phyloP scores from a whole-genome alignment of 352 stramenopile genomes.

The Discostella stelligera region DNA sequence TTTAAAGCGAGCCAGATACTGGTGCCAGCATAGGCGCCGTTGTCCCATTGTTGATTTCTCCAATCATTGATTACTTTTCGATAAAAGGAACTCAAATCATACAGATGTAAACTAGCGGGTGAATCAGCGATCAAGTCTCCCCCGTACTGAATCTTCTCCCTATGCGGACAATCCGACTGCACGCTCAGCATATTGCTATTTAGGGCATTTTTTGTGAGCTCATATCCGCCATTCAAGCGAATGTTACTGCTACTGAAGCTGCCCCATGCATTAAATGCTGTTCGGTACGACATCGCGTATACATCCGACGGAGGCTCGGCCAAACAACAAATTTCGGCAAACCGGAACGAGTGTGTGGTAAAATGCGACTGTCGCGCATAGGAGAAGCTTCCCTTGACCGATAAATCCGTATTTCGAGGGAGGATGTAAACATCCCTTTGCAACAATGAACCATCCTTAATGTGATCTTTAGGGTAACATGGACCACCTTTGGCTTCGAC shows the following conservation, averaged over 20 bases:
- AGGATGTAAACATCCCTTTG: conserved; percentile 59
- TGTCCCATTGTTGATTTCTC: conserved; percentile 52
- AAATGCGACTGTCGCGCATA: conserved; percentile 55
- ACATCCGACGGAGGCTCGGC: conserved; percentile 37
- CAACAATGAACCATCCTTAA: conserved; percentile 38
- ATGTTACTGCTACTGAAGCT: conserved; percentile 46
- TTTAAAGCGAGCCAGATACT: conserved; percentile 49
- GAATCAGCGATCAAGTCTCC: conserved; percentile 56
- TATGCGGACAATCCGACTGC: conserved; percentile 64
- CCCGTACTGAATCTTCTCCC: conserved; percentile 64
- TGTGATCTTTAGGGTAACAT: conserved; percentile 57
- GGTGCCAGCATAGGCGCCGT: conserved; percentile 51
- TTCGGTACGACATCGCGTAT: conserved; percentile 44
- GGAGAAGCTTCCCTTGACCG: conserved; percentile 36
- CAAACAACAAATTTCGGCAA: conserved; percentile 52
- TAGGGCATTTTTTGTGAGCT: conserved; percentile 54
- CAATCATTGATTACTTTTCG: conserved; percentile 51
- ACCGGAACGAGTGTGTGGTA: conserved; percentile 54
- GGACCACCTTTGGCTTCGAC: conserved; percentile 45
- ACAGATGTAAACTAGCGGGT: conserved; percentile 46
- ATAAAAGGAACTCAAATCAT: conserved; percentile 60
- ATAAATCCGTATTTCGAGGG: conserved; percentile 22
- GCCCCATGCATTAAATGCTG: conserved; percentile 49
- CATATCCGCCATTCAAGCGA: conserved; percentile 55
- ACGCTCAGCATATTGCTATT: conserved; percentile 58